phyloP scores from a whole-genome alignment of 2,329 filamentous ascomycete species.

The Penicillium psychrosexuale region DNA sequence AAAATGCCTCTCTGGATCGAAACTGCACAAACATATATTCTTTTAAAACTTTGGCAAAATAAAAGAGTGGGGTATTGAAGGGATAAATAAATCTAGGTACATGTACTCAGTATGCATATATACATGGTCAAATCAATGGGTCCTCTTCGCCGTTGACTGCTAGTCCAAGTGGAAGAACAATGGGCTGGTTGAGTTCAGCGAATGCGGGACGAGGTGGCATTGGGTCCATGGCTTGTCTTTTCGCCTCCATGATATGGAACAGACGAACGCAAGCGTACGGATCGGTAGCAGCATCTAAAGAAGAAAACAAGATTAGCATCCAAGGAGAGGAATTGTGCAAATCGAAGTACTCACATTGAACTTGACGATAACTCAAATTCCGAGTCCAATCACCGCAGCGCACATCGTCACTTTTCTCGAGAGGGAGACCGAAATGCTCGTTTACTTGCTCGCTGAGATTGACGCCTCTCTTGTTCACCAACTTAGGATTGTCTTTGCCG shows the following conservation, averaged over 20 bases:
- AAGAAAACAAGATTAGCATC: slow-evolving; percentile 11
- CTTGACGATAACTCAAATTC: slow-evolving; percentile 61
- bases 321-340: background rate
- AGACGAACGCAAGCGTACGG: slow-evolving; percentile 76
- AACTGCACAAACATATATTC: background rate
- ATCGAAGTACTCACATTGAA: slow-evolving; percentile 58
- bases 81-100: background rate
- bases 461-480: slow-evolving; percentile 66
- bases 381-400: slow-evolving; percentile 72
- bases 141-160: slow-evolving; percentile 8
- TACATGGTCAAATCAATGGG: background rate
- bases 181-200: slow-evolving; percentile 64
- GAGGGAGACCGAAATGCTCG: slow-evolving; percentile 67
- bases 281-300: slow-evolving; percentile 73
- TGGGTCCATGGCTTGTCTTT: slow-evolving; percentile 64
- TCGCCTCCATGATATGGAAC: slow-evolving; percentile 67
- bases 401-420: slow-evolving; percentile 70
- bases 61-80: background rate
- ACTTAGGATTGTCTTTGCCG: slow-evolving; percentile 50
- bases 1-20: background rate
- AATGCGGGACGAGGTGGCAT: slow-evolving; percentile 67
- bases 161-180: slow-evolving; percentile 53
- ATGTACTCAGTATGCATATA: background rate
- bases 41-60: background rate
- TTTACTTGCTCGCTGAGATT: slow-evolving; percentile 67